A percentile compares a stretch with the other conserved stretches of the same genome.
Evolutionary conservation across 2,329 filamentous ascomycete genomes (phyloP).

Genomic region (Volutella citrinella): DNA sequence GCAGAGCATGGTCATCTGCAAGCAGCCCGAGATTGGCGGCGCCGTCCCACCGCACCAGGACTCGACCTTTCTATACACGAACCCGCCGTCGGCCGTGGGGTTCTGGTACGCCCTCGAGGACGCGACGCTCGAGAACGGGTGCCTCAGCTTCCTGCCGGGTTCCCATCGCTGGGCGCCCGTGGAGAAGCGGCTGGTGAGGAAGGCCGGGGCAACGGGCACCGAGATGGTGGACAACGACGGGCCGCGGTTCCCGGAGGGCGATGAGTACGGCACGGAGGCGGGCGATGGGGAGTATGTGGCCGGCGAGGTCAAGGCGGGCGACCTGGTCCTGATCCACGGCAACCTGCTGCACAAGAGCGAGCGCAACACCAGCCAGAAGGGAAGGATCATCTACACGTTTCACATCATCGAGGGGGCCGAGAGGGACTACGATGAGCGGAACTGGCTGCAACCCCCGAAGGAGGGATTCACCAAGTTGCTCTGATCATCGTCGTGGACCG

Average conservation of each 20-base stretch:
- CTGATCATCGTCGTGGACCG: no score
- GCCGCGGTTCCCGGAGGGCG: conserved; percentile 56
- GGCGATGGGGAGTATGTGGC: conserved; percentile 59
- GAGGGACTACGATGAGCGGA: conserved; percentile 74
- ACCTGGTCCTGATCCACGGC: conserved; percentile 89
- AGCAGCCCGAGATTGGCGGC: conserved; percentile 93
- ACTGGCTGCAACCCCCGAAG: conserved; percentile 87
- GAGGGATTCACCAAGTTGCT: conserved; percentile 74
- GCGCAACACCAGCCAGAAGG: conserved; percentile 81
- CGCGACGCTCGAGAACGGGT: conserved; percentile 81
- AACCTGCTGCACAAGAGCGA: conserved; percentile 96
- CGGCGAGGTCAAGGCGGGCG: conserved; percentile 86
- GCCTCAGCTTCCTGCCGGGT: conserved; percentile 80
- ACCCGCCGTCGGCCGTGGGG: conserved; percentile 83
- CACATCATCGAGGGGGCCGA: conserved; percentile 85
- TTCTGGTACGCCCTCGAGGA: conserved; percentile 99
- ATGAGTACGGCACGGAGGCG: conserved; percentile 43
- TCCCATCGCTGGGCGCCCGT: conserved; percentile 75
- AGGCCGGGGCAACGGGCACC: conserved; percentile 51
- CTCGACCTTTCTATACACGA: conserved; percentile 86
- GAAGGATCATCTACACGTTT: conserved; percentile 94
- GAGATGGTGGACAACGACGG: conserved; percentile 71
- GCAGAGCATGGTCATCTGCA: conserved; percentile 98
- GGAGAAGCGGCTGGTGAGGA: conserved; percentile 71
- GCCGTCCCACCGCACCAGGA: conserved; percentile 91